Evolutionary conservation across 148 eudicot species (phyloP), one percentile per base, ranked within the genome.

Genomic region (Rhododendron vialii): DNA sequence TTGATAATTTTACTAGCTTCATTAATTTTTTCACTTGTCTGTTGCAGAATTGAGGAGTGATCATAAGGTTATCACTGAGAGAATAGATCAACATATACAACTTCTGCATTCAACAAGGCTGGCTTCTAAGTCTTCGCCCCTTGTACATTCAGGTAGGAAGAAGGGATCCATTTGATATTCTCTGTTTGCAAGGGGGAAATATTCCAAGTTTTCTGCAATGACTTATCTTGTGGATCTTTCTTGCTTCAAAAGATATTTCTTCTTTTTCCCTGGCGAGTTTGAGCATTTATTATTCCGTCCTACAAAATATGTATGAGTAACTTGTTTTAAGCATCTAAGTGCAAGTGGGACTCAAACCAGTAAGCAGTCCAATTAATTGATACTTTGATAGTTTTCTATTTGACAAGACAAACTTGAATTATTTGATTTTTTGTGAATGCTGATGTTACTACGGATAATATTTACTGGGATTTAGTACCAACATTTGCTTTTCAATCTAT

Each of bases 1-100:
- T 38, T 59, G 28, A 33, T 81, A 8, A 2, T 22, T 12, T 24
- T n/a, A 3, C 35, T 33, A 33, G n/a, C 47, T 12, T 12, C 36
- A 24, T 53, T 53, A 65, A 26, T 13, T 10, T 82, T 82, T 51
- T 63, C 74, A 28, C 57, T 81, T 73, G 82, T 33, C 35, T 45
- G n/a, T 65, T 85, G 22, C 92, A 95, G 98, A 87, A 86, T 88
- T 95, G 20, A 92, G 92, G 86, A 94, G 88, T 90, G 93, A 92
- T 85, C 90, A 95, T 90, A 92, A 86, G 84, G 90, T 88, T 84
- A 84, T 94, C 81, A 94, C 96, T 0, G 93, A 93, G 88, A 92
- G 92, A 87, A 94, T 95, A 77, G 80, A 89, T 90, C 92, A 90
- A 82, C 91, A 90, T 81, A 93, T 95, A 89, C 90, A 91, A 87